Evolutionary conservation across 2,329 filamentous ascomycete genomes (phyloP), one percentile per base, ranked within the genome.

Genomic region (Diatrype stigma): DNA sequence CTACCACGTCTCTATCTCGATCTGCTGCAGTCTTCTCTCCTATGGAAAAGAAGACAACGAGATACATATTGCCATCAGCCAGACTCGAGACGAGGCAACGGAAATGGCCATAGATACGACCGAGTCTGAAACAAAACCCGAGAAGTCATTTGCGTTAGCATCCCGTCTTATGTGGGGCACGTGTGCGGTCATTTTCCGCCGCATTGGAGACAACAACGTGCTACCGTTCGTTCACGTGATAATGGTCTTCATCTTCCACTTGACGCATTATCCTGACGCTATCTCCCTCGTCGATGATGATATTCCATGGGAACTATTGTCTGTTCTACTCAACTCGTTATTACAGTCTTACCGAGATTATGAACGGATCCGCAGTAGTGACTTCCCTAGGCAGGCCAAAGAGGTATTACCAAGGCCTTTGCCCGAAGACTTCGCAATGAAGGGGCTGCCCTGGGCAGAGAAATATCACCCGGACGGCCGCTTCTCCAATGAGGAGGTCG

Each of bases 401-500:
- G 67, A 73, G 28, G 67, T 68, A 1, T 63, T 73, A 0, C 73
- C 73, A 1, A 71, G 76, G 1, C 85, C 86, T 0, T 64, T 90
- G 0, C 84, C 85, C 0, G 87, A 90, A 46, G 87, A 91, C 53
- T 89, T 82, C 56, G 75, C 80, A 0, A 76, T 89, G 50, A 75
- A 84, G 1, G 87, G 87, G 0, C 69, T 88, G 1, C 64, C 83
- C 2, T 89, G 82, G 72, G 72, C 77, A 0, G 74, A 82, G 2
- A 71, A 73, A 11, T 85, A 85, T 50, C 84, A 80, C 48, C 83
- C 84, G 0, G 50, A 66, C 0, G 69, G 73, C 1, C 88, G 81
- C 80, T 89, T 89, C 60, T 57, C 63, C 0, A 73, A 75, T 8
- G 75, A 77, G 1, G 77, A 78, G 51, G 74, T 84, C 5, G 84